Evolutionary conservation across 345 rosid species (phyloP), one percentile per base, ranked within the genome.

Genomic region (Nasturtium officinale): DNA sequence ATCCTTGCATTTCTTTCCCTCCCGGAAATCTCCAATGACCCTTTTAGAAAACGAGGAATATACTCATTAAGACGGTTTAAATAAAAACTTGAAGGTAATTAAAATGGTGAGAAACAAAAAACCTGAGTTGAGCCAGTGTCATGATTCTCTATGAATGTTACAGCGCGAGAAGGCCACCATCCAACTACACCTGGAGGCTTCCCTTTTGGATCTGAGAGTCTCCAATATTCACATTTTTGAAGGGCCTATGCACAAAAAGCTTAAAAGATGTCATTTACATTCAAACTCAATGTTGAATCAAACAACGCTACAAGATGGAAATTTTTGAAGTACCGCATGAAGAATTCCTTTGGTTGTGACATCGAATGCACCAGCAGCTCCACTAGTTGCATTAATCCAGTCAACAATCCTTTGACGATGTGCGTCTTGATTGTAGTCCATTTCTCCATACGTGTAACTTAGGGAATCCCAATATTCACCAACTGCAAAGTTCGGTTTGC

Each of bases 91-190:
- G 33, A 1, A 1, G 50, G 23, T 23, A 1, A 1, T 8, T 46
- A 11, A 37, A 60, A 65, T 29, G 63, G 66, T 61, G 45, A 37
- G 23, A 42, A 75, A 69, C 67, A 23, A 51, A 51, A 86, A 59
- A 75, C 97, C 96, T 91, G 99, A 47, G 99, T 94, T 77, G 99
- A 94, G 67, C 99, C 99, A 75, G 99, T 94, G 76, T 94, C 97
- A 52, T 94, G 97, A 83, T 94, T 94, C 87, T 94, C 99, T 21
- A 94, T 81, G 70, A 94, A 94, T 67, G 96, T 94, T 65, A 94
- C 91, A 75, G 97, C 97, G 76, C 99, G 97, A 79, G 99, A 94
- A 12, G 97, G 99, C 99, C 99, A 94, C 99, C 97, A 94, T 68
- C 99, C 99, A 54, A 94, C 86, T 62, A 94, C 93, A 69, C 99